A percentile compares a stretch with the other conserved stretches of the same genome.
Conservation (phyloP, 768 basidiomycete genomes). For the Pisolithus marmoratus region DNA sequence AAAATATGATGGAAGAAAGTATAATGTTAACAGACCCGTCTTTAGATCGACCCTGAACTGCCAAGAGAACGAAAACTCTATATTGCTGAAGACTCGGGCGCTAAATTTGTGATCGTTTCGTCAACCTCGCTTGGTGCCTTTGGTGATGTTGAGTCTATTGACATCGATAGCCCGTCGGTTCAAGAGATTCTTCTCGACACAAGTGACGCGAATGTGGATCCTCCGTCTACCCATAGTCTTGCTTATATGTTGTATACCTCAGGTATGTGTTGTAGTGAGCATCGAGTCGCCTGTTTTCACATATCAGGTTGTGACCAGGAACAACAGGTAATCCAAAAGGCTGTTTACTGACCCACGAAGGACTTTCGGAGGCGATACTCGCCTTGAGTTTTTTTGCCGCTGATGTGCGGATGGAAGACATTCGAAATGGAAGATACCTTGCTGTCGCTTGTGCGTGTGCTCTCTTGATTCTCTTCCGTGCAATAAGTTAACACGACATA, state of each 20-base stretch:
- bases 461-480: not conserved
- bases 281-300: not conserved
- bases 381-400: conserved; percentile 22
- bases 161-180: conserved; percentile 15
- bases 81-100: conserved; percentile 38
- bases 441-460: conserved; percentile 39
- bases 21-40: not conserved
- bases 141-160: conserved; percentile 12
- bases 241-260: conserved; percentile 49
- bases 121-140: conserved; percentile 13
- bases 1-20: conserved; percentile 9
- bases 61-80: conserved; percentile 40
- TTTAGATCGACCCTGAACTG: conserved; percentile 49
- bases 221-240: conserved; percentile 26
- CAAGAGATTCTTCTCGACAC: conserved; percentile 25
- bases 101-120: conserved; percentile 37
- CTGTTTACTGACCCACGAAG: conserved; percentile 36
- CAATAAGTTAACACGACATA: conserved; percentile 11
- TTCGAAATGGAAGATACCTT: conserved; percentile 29
- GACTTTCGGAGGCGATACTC: conserved; percentile 28
- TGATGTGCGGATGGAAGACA: conserved; percentile 15
- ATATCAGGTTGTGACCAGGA: conserved; percentile 22
- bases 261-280: conserved; percentile 21
- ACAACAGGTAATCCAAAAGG: conserved; percentile 51
- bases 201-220: conserved; percentile 22